Conservation (phyloP, 176 grass and related monocot species). For the Dactylis glomerata region DNA sequence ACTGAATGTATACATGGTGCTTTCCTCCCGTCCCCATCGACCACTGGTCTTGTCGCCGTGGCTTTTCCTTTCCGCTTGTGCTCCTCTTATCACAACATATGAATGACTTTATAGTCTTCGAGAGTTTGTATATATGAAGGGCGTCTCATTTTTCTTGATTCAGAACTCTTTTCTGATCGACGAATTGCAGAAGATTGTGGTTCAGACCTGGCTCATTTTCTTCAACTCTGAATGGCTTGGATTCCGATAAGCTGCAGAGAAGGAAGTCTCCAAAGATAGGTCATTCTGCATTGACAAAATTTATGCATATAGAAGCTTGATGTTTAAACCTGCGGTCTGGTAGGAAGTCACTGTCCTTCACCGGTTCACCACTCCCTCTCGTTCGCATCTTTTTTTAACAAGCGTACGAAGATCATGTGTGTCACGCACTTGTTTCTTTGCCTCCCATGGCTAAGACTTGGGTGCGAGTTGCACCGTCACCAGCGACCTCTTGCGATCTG, state of each 20-base stretch:
- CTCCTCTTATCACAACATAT: background rate
- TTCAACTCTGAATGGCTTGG: background rate
- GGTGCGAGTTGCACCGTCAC: background rate
- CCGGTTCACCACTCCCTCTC: background rate
- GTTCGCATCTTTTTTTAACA: background rate
- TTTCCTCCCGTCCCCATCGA: background rate
- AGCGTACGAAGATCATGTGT: constrained; percentile 13
- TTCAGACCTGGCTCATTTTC: no score
- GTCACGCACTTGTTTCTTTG: constrained; percentile 6
- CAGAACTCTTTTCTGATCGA: background rate
- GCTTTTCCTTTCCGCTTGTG: background rate
- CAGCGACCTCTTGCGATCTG: background rate
- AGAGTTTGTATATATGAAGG: no score
- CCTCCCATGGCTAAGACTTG: background rate
- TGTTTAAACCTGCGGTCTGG: constrained; percentile 22
- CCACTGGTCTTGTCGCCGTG: background rate
- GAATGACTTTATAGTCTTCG: background rate
- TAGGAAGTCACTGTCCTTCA: constrained; percentile 33
- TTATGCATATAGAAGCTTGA: background rate
- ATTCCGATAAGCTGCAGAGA: background rate
- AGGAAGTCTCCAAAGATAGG: background rate
- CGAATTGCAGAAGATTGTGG: background rate
- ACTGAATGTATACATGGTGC: background rate
- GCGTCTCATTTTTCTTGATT: background rate
- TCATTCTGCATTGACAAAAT: background rate